Evolutionary conservation across 257 asterid species (phyloP).

Genomic region (Echites panduratus): DNA sequence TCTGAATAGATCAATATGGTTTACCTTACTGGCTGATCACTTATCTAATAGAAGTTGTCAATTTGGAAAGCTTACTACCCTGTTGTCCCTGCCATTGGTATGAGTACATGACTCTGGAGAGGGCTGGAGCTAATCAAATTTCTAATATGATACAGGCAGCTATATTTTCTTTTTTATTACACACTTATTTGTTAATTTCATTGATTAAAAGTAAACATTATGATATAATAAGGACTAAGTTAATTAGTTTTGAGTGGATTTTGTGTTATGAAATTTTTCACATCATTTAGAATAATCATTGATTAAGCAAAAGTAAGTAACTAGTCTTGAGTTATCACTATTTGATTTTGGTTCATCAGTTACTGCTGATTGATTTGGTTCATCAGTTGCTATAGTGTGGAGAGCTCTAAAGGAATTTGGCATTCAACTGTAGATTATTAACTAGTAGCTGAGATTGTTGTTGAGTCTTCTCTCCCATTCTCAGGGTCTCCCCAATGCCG

Average conservation of each 20-base stretch:
- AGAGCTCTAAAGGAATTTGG: not conserved
- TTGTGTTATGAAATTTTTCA: not conserved
- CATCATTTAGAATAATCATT: not conserved
- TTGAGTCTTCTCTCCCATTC: conserved; percentile 13
- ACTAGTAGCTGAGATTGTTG: conserved; percentile 4
- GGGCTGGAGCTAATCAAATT: not conserved
- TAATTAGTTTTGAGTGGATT: not conserved
- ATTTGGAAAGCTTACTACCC: not conserved
- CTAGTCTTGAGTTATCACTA: not conserved
- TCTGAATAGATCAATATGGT: not conserved
- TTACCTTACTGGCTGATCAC: not conserved
- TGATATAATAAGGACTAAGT: not conserved
- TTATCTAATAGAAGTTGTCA: not conserved
- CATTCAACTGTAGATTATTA: not conserved
- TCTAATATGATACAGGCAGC: not conserved
- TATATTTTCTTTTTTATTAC: not conserved
- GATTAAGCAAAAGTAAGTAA: not conserved
- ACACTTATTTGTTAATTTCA: not conserved
- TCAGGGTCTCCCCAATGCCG: conserved; percentile 99
- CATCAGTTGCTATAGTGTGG: not conserved
- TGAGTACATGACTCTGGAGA: not conserved
- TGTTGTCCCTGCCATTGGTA: not conserved
- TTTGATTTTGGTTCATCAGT: not conserved
- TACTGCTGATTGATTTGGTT: not conserved
- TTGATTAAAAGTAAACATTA: not conserved